phyloP scores from a whole-genome alignment of 306 rosid genomes.

The Quercus wislizeni region DNA sequence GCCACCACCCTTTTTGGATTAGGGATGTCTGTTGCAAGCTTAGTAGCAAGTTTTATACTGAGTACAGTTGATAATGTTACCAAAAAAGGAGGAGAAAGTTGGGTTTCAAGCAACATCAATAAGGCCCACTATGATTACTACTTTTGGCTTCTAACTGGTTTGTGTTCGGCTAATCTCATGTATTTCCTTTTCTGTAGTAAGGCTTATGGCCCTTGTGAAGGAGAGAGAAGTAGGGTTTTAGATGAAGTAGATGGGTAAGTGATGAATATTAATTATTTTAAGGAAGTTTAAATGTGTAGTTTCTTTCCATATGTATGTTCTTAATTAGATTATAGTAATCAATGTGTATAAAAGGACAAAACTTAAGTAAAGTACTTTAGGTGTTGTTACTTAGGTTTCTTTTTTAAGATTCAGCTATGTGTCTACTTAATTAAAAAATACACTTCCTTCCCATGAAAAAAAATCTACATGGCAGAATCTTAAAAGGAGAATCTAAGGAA shows the following conservation, averaged over 20 bases:
- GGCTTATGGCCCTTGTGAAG: slow-evolving; percentile 25
- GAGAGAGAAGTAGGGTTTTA: background rate
- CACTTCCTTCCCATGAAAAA: fast-evolving
- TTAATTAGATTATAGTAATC: background rate
- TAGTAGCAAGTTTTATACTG: slow-evolving; percentile 19
- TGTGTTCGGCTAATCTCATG: slow-evolving; percentile 3
- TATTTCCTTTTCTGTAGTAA: slow-evolving; percentile 18
- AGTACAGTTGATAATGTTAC: slow-evolving; percentile 16
- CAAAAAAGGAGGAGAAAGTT: slow-evolving; percentile 38
- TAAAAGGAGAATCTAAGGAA: too few species aligned
- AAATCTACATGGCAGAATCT: too few species aligned
- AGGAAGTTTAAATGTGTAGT: background rate
- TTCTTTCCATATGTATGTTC: too few species aligned
- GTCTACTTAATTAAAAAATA: too few species aligned
- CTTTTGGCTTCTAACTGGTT: slow-evolving; percentile 19
- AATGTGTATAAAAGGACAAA: background rate
- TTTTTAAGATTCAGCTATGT: too few species aligned
- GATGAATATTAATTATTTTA: background rate
- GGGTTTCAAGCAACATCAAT: slow-evolving; percentile 52
- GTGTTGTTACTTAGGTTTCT: too few species aligned
- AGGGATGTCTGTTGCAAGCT: slow-evolving; percentile 4
- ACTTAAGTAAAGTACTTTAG: too few species aligned
- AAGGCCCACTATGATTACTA: slow-evolving; percentile 35
- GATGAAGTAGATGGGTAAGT: background rate
- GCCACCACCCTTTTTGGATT: slow-evolving; percentile 9